These are phyloP conservation scores for Wickerhamomyces xylosicus DNA, from an alignment of 805 yeast species.

Conservation along the genomic window DNA sequence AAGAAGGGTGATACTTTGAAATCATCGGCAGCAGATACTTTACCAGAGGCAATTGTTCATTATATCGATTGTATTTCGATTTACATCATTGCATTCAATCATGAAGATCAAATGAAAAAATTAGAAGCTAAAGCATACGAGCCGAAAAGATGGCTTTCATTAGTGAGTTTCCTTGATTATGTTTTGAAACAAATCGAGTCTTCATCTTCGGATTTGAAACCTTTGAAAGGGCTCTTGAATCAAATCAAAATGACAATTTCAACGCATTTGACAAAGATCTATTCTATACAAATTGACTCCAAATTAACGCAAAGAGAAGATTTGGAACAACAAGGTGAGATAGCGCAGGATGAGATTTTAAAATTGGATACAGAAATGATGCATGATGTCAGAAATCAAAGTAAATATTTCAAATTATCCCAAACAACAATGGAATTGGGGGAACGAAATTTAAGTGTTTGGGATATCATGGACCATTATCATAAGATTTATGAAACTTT, in stretches of 20 bases:
- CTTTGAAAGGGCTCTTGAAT: conserved; percentile 8
- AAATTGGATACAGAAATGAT: conserved; percentile 2
- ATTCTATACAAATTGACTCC: conserved; percentile 6
- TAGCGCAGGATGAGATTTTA: not conserved
- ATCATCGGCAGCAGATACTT: not conserved
- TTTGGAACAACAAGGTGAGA: not conserved
- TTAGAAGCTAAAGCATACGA: conserved; percentile 6
- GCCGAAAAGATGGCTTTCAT: conserved; percentile 12
- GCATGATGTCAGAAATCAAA: conserved; percentile 2
- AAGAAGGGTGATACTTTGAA: conserved; percentile 12
- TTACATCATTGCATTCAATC: conserved; percentile 13
- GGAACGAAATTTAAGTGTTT: conserved; percentile 6
- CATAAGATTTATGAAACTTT: conserved; percentile 5
- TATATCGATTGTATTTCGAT: conserved; percentile 13
- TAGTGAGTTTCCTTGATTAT: conserved; percentile 8
- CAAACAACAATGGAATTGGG: conserved; percentile 3
- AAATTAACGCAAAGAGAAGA: conserved; percentile 3
- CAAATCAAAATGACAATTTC: conserved; percentile 11
- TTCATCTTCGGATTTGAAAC: conserved; percentile 1
- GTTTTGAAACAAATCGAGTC: conserved; percentile 4
- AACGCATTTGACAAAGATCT: conserved; percentile 8
- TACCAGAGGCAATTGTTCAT: conserved; percentile 4
- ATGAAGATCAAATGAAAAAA: conserved; percentile 12
- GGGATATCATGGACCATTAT: conserved; percentile 6
- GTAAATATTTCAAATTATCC: conserved; percentile 6